Percentiles rank a stretch among this genome's conserved stretches.
These are phyloP conservation scores for Rhizopogon vinicolor DNA, from an alignment of 768 basidiomycete species.

Conservation along the genomic window DNA sequence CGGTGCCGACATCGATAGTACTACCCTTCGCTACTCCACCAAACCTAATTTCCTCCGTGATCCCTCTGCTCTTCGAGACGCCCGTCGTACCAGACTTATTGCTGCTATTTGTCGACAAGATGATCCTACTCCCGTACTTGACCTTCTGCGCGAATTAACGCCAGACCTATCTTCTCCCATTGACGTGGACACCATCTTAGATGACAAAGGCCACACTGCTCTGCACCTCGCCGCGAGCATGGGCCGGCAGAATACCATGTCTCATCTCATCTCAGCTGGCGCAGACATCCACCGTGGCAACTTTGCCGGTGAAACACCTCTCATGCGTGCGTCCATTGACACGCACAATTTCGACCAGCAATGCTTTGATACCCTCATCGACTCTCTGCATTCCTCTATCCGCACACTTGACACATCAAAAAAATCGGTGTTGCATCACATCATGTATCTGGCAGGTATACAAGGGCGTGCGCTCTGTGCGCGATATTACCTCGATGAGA, in stretches of 20 bases:
- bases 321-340: conserved; percentile 88
- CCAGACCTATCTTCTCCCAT: conserved; percentile 31
- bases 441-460: conserved; percentile 86
- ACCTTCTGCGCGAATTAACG: conserved; percentile 61
- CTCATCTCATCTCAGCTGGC: conserved; percentile 67
- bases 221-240: conserved; percentile 91
- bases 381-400: conserved; percentile 65
- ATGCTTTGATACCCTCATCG: conserved; percentile 63
- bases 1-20: conserved; percentile 38
- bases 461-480: conserved; percentile 83
- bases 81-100: conserved; percentile 57
- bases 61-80: conserved; percentile 42
- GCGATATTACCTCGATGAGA: conserved; percentile 86
- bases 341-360: conserved; percentile 82
- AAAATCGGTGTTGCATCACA: conserved; percentile 88
- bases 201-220: conserved; percentile 92
- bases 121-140: conserved; percentile 57
- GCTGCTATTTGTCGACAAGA: conserved; percentile 67
- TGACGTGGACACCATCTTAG: conserved; percentile 83
- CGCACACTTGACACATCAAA: conserved; percentile 85
- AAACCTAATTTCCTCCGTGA: conserved; percentile 59
- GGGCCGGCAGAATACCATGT: conserved; percentile 62
- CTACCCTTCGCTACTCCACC: conserved; percentile 60
- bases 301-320: conserved; percentile 88
- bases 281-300: conserved; percentile 92